Base-by-base conservation (phyloP, 495 filamentous ascomycete genomes). In the Immersiella caudata region DNA sequence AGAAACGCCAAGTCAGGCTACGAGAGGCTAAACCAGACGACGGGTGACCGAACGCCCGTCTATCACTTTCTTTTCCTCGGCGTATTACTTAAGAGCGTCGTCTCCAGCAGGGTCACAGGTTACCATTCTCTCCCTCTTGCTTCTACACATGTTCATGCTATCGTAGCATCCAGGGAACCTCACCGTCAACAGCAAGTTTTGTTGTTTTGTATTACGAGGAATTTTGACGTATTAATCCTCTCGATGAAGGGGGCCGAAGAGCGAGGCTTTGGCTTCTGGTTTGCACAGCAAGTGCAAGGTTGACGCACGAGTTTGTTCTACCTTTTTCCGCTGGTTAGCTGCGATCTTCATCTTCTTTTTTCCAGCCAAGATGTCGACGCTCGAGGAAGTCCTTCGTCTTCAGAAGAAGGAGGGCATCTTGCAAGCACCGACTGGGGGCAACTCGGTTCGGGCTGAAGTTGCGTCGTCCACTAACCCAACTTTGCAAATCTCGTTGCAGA, bases 401-500 rank as follows among this genome's bases (percentile, higher is more conserved):
- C 73, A 75, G 60, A 70, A 67, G 54, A 62, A 61, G 61, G 46
- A 67, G 22, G 46, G 62, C 26, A 62, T 73, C 61, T 69, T 75
- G 36, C 51, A 56, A 59, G 67, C 71, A 9, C 65, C 56, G 22
- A 35, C 65, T 60, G 27, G 36, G 49, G 20, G 20, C 35, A 22
- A n/a, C 7, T 22, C 67, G n/a, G 18, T 24, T 5, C 36, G 14
- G 21, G 8, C 50, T 25, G 18, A 51, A 7, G 70, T 67, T 29
- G 83, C 82, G 74, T 74, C 80, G 50, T 85, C 82, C 14, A 62
- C 33, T 36, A 14, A 50, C 22, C 67, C 78, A 21, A 79, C 76
- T 11, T 76, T 90, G 40, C 79, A 84, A 22, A 82, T 93, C 67
- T 83, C 81, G 20, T 76, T 93, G 22, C 79, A 85, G 68, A 93